Evolutionary conservation across 2,329 filamentous ascomycete genomes (phyloP).

Genomic region (Alternaria viburni): DNA sequence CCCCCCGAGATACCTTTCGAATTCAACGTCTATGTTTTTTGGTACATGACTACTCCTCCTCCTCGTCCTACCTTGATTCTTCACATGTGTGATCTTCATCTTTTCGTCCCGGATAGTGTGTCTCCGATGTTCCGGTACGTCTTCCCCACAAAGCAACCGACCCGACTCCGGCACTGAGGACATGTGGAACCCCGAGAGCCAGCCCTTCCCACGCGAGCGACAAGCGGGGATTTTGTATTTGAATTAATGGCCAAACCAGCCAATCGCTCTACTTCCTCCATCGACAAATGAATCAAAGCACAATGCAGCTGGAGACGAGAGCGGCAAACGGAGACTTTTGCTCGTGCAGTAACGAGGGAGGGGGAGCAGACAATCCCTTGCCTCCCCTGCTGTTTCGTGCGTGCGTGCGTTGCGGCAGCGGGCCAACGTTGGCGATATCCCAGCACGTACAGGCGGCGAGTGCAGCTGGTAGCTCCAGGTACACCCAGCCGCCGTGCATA

Average conservation of each 20-base stretch:
- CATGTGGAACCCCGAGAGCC: conserved; percentile 1
- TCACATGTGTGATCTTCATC: background rate
- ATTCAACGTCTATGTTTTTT: conserved; percentile 14
- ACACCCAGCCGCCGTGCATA: background rate
- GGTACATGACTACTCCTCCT: background rate
- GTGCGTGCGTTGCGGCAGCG: conserved; percentile 1
- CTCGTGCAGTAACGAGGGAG: background rate
- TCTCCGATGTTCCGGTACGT: background rate
- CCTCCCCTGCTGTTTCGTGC: background rate
- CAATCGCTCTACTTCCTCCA: conserved; percentile 8
- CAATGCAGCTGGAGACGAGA: background rate
- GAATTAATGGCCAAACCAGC: background rate
- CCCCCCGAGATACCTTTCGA: conserved; percentile 24
- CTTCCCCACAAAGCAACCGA: conserved; percentile 20
- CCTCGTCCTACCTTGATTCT: background rate
- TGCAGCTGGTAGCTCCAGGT: background rate
- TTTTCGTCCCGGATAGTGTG: background rate
- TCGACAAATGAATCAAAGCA: background rate
- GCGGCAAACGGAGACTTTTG: background rate
- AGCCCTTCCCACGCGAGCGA: conserved; percentile 2
- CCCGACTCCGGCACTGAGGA: conserved; percentile 17
- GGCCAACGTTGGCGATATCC: background rate
- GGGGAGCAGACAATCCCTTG: background rate
- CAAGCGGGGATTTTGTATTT: background rate
- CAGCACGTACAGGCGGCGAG: background rate